Percentiles rank a stretch among this genome's conserved stretches.
These are phyloP conservation scores for Russula foetens DNA, from an alignment of 768 basidiomycete genomes.

Conservation along the genomic window DNA sequence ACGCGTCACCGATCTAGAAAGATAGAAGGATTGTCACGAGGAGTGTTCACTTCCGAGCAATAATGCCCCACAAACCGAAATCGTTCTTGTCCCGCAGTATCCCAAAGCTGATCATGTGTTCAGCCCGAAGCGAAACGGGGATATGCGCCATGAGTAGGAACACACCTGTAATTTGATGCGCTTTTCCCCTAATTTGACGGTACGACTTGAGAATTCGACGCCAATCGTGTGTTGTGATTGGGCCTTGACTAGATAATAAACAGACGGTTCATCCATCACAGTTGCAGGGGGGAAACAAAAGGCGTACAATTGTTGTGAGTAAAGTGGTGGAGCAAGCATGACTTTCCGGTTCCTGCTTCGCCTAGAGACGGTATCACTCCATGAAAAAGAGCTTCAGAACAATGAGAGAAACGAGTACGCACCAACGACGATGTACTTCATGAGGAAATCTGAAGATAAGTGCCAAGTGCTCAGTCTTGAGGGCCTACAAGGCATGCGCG, in stretches of 20 bases:
- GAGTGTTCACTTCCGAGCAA: constrained; percentile 11
- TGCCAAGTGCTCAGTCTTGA: not conserved
- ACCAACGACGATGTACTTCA: constrained; percentile 99
- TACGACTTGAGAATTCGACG: constrained; percentile 94
- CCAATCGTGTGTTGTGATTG: constrained; percentile 98
- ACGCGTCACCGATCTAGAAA: constrained; percentile 73
- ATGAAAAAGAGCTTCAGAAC: constrained; percentile 1
- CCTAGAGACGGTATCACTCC: constrained; percentile 38
- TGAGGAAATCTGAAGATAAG: constrained; percentile 72
- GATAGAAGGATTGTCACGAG: constrained; percentile 8
- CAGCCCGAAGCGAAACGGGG: not conserved
- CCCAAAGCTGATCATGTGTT: constrained; percentile 63
- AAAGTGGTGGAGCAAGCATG: constrained; percentile 93
- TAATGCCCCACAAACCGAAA: constrained; percentile 52
- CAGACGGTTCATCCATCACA: not conserved
- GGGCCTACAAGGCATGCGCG: not conserved
- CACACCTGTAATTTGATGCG: constrained; percentile 90
- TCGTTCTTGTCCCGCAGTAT: constrained; percentile 94
- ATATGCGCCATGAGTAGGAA: not conserved
- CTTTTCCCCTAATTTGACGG: constrained; percentile 88
- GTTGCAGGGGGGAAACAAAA: not conserved
- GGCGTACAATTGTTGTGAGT: constrained; percentile 88
- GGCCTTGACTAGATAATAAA: constrained; percentile 66
- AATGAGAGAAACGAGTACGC: constrained; percentile 18
- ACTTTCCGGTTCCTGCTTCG: constrained; percentile 96